Evolutionary conservation across 2,329 filamentous ascomycete genomes (phyloP), one percentile per base, ranked within the genome.

Genomic region (Helotiales sp.): DNA sequence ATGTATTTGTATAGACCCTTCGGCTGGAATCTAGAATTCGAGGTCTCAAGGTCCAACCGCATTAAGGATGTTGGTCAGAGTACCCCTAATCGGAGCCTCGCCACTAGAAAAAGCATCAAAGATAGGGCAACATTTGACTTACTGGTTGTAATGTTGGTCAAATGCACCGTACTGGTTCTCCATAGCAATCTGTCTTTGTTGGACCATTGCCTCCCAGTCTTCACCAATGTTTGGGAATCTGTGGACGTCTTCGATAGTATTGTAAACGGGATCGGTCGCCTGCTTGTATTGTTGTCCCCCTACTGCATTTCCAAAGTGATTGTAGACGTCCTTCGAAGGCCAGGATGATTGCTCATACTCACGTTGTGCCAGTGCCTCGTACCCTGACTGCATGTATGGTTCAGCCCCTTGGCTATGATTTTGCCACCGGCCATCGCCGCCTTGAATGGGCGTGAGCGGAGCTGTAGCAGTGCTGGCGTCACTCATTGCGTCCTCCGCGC

Each of bases 311-410:
- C 78, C 76, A 56, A 77, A 78, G 58, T 77, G 76, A 44, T 71
- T 75, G 64, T 79, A 80, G 38, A 74, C 70, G 47, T 77, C 73
- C 62, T 75, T 77, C 2, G 67, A 57, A 19, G 68, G 70, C 22
- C 72, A 69, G 2, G 73, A 75, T 2, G 79, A 79, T 55, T 79
- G 75, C 66, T 88, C 81, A 61, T 87, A 84, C 68, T 90, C 86
- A 54, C 84, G 79, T 57, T 79, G 78, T 58, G 87, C 84, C 57
- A 89, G 75, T 68, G 84, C 79, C 67, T 91, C 88, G 70, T 96
- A 96, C 13, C 92, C 92, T 6, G 85, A 87, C 48, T 83, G 73
- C 83, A 96, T 96, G 73, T 96, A 96, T 0, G 91, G 91, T 62
- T 68, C 74, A 19, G 64, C 66, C 51, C 59, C 66, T 22, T 59